These are phyloP conservation scores for Geum urbanum DNA, from an alignment of 306 rosid genomes.

Conservation along the genomic window DNA sequence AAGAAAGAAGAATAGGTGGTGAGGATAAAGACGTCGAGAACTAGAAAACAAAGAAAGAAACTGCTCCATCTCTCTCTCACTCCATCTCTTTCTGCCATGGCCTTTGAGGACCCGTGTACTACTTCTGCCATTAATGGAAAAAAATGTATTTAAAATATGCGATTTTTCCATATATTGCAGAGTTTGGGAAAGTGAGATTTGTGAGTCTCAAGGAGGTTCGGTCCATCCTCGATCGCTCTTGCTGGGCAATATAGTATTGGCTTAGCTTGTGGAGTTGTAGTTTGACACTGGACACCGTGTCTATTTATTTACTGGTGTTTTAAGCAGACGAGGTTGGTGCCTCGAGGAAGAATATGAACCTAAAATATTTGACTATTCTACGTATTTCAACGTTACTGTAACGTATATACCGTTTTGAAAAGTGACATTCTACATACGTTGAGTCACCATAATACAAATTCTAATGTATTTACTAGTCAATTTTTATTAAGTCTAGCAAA, in stretches of 20 bases:
- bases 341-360: background rate
- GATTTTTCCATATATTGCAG: background rate
- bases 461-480: too few relatives aligned
- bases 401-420: background rate
- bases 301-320: background rate
- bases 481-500: too few relatives aligned
- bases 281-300: conserved; percentile 1
- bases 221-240: background rate
- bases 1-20: background rate
- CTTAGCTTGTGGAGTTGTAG: background rate
- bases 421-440: too few relatives aligned
- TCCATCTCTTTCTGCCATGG: conserved; percentile 10
- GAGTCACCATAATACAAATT: too few relatives aligned
- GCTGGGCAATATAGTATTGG: too few relatives aligned
- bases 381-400: too few relatives aligned
- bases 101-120: conserved; percentile 14
- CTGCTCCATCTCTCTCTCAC: conserved; percentile 16
- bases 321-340: background rate
- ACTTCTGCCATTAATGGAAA: background rate
- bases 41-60: conserved; percentile 28
- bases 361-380: background rate
- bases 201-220: conserved; percentile 34
- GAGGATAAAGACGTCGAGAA: conserved; percentile 39
- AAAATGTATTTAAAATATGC: background rate
- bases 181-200: conserved; percentile 37